phyloP scores from a whole-genome alignment of 768 basidiomycete genomes.

The Boletus huronensis region DNA sequence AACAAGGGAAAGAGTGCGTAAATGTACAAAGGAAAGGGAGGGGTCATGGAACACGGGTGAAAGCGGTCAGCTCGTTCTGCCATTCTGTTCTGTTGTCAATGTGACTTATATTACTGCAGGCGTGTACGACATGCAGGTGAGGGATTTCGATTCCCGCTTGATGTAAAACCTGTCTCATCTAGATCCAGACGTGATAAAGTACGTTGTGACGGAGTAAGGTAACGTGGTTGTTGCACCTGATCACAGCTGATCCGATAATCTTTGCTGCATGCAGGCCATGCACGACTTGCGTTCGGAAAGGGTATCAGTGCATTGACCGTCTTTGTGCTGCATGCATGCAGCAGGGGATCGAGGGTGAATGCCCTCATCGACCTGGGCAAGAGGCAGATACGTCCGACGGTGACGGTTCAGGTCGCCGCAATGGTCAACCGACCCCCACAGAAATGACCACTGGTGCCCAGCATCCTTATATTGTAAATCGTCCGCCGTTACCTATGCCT shows the following conservation, averaged over 20 bases:
- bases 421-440: background rate
- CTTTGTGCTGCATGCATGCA: slow-evolving; percentile 43
- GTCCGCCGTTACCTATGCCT: slow-evolving; percentile 11
- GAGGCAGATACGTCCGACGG: slow-evolving; percentile 28
- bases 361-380: slow-evolving; percentile 36
- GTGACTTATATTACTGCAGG: slow-evolving; percentile 35
- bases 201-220: slow-evolving; percentile 59
- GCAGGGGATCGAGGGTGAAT: slow-evolving; percentile 45
- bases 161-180: slow-evolving; percentile 11
- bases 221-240: slow-evolving; percentile 12
- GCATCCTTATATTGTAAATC: slow-evolving; percentile 14
- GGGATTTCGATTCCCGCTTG: slow-evolving; percentile 11
- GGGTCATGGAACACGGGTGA: slow-evolving; percentile 59
- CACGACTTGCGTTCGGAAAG: slow-evolving; percentile 46
- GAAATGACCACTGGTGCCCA: slow-evolving; percentile 5
- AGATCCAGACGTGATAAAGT: slow-evolving; percentile 55
- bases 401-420: slow-evolving; percentile 10
- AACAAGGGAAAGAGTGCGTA: slow-evolving; percentile 45
- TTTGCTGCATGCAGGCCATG: slow-evolving; percentile 42
- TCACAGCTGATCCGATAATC: slow-evolving; percentile 3
- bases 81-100: slow-evolving; percentile 2
- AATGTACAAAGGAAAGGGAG: slow-evolving; percentile 48
- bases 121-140: slow-evolving; percentile 60
- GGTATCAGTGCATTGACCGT: slow-evolving; percentile 50
- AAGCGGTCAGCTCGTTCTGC: slow-evolving; percentile 44